These are phyloP conservation scores for Coemansia guatemalensis DNA, from an alignment of 192 early-diverging fungal species.

Conservation along the genomic window DNA sequence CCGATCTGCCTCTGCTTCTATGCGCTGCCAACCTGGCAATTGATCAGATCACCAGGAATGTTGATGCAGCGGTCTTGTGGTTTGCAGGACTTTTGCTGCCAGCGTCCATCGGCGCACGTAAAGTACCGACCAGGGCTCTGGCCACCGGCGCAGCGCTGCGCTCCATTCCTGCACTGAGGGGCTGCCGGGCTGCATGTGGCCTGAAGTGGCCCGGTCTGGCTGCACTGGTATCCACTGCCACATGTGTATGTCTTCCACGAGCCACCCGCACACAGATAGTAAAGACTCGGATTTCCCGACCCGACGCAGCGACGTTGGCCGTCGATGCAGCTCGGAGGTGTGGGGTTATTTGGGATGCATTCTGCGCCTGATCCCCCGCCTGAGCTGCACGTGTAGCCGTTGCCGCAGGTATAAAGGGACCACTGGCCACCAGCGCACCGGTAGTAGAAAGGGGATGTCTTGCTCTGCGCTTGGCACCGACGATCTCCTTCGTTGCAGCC, in stretches of 20 bases:
- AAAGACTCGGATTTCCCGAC: slow-evolving; percentile 21
- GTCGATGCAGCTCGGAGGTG: slow-evolving; percentile 24
- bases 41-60: slow-evolving; percentile 37
- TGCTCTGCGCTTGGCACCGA: slow-evolving; percentile 29
- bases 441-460: slow-evolving; percentile 37
- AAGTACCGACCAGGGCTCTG: slow-evolving; percentile 19
- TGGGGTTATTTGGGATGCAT: slow-evolving; percentile 15
- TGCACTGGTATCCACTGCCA: slow-evolving; percentile 42
- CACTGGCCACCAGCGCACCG: slow-evolving; percentile 28
- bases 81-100: slow-evolving; percentile 36
- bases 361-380: slow-evolving; percentile 13
- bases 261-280: slow-evolving; percentile 42
- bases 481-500: slow-evolving; percentile 33
- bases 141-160: slow-evolving; percentile 29
- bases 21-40: slow-evolving; percentile 37
- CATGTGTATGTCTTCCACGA: slow-evolving; percentile 43
- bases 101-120: slow-evolving; percentile 32
- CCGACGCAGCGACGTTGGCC: slow-evolving; percentile 41
- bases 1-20: neutral
- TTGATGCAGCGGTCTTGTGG: slow-evolving; percentile 40
- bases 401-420: slow-evolving; percentile 43
- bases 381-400: slow-evolving; percentile 27
- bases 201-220: slow-evolving; percentile 21
- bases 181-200: slow-evolving; percentile 23
- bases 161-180: slow-evolving; percentile 27